Percentiles rank a stretch among this genome's conserved stretches.
Evolutionary conservation across 306 rosid genomes (phyloP).

Genomic region (Senna siamea): DNA sequence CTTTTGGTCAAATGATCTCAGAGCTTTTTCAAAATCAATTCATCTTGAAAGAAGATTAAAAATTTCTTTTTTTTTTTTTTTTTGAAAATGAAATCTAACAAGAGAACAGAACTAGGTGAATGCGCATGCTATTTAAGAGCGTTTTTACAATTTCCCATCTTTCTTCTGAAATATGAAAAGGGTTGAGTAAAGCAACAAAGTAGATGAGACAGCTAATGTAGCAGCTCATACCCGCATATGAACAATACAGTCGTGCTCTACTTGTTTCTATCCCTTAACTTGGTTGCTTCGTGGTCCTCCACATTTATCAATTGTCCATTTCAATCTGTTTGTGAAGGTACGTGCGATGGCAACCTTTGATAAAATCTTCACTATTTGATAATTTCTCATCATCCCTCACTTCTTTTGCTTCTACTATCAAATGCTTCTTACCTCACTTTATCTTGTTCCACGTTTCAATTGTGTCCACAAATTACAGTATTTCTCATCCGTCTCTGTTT

Average conservation of each 20-base stretch:
- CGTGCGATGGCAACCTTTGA: slow-evolving; percentile 24
- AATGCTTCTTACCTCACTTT: not conserved
- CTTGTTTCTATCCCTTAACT: slow-evolving; percentile 10
- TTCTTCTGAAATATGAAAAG: slow-evolving; percentile 39
- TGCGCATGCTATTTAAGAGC: not conserved
- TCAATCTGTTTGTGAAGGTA: slow-evolving; percentile 44
- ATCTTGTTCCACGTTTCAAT: not conserved
- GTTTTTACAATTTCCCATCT: slow-evolving; percentile 19
- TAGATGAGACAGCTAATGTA: slow-evolving; percentile 48
- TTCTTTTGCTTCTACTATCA: not conserved
- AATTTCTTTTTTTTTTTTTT: not conserved
- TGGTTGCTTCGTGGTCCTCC: slow-evolving; percentile 50
- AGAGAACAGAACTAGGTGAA: not conserved
- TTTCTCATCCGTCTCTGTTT: not conserved
- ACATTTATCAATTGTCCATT: slow-evolving; percentile 47
- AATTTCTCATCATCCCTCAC: slow-evolving; percentile 34
- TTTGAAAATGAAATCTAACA: too few relatives aligned
- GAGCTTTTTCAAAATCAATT: not conserved
- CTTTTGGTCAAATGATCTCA: not conserved
- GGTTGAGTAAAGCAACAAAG: slow-evolving; percentile 51
- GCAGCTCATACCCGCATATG: slow-evolving; percentile 40
- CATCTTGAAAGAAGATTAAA: not conserved
- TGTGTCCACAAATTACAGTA: not conserved
- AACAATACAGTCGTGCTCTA: slow-evolving; percentile 42
- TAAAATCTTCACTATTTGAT: slow-evolving; percentile 1